These are phyloP conservation scores for Tulasnella sp. DNA, from an alignment of 768 basidiomycete genomes.

Conservation along the genomic window DNA sequence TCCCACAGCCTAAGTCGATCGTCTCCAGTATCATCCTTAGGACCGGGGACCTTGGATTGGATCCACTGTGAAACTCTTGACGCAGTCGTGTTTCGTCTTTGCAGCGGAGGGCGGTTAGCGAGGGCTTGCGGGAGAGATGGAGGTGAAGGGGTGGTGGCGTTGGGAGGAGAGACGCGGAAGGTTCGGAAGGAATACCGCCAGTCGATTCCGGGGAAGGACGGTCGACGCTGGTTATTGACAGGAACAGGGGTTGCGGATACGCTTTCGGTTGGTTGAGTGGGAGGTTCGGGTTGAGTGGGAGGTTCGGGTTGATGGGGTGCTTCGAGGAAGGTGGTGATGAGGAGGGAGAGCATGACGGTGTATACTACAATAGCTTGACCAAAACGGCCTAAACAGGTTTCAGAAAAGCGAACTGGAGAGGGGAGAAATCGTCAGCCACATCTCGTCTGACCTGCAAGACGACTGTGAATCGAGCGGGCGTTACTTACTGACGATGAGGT, in stretches of 20 bases:
- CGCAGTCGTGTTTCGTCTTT: constrained; percentile 15
- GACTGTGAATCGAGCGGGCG: neutral
- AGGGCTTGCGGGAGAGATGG: neutral
- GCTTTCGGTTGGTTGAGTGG: neutral
- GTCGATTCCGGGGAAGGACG: constrained; percentile 20
- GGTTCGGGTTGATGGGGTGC: neutral
- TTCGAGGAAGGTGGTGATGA: constrained; percentile 45
- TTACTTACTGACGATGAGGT: constrained; percentile 56
- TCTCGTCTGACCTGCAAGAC: constrained; percentile 6
- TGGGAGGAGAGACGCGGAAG: constrained; percentile 7
- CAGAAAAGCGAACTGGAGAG: constrained; percentile 60
- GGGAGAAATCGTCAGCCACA: neutral
- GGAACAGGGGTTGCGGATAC: neutral
- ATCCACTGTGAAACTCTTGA: constrained; percentile 27
- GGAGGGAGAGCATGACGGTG: constrained; percentile 55
- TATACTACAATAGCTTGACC: constrained; percentile 58
- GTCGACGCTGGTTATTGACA: neutral
- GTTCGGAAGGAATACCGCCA: constrained; percentile 5
- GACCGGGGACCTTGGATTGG: constrained; percentile 10
- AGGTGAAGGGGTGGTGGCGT: constrained; percentile 7
- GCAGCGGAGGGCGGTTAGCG: neutral
- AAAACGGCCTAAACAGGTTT: constrained; percentile 65
- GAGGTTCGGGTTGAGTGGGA: neutral
- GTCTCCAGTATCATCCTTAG: neutral
- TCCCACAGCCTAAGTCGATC: constrained; percentile 19